Conservation (phyloP, 164 flowering plant genomes). For the Stephania cephalantha region DNA sequence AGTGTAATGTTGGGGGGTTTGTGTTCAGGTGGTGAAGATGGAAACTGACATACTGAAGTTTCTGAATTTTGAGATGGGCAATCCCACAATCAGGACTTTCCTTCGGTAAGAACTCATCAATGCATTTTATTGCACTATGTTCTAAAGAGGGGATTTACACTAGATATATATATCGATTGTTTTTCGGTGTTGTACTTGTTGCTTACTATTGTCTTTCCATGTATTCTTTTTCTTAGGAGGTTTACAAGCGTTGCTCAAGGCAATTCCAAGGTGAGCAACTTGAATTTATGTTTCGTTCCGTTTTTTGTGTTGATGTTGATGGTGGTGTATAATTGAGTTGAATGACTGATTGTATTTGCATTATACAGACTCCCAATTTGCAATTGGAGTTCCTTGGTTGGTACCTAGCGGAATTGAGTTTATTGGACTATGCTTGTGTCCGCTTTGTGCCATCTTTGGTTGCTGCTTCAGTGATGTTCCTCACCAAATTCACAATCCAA, state of each 20-base stretch:
- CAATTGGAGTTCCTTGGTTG: constrained; percentile 63
- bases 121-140: too few relatives aligned
- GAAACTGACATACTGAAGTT: constrained; percentile 49
- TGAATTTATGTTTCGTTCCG: neutral
- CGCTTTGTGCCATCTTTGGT: constrained; percentile 67
- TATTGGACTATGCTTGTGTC: constrained; percentile 59
- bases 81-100: constrained; percentile 58
- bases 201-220: too few relatives aligned
- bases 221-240: constrained; percentile 25
- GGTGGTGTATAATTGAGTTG: neutral
- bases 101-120: constrained; percentile 12
- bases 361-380: constrained; percentile 46
- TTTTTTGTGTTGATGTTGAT: neutral
- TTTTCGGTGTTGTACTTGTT: too few relatives aligned
- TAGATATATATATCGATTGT: too few relatives aligned
- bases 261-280: constrained; percentile 32
- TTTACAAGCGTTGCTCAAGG: constrained; percentile 50
- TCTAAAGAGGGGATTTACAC: too few relatives aligned
- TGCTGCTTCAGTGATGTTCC: constrained; percentile 69
- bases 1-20: neutral
- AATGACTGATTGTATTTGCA: neutral
- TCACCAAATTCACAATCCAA: constrained; percentile 46
- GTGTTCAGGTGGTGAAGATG: constrained; percentile 51
- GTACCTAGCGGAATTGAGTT: constrained; percentile 76
- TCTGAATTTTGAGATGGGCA: constrained; percentile 56